Conservation (phyloP, 192 early-diverging fungal species). For the Umbelopsis isabellina region DNA sequence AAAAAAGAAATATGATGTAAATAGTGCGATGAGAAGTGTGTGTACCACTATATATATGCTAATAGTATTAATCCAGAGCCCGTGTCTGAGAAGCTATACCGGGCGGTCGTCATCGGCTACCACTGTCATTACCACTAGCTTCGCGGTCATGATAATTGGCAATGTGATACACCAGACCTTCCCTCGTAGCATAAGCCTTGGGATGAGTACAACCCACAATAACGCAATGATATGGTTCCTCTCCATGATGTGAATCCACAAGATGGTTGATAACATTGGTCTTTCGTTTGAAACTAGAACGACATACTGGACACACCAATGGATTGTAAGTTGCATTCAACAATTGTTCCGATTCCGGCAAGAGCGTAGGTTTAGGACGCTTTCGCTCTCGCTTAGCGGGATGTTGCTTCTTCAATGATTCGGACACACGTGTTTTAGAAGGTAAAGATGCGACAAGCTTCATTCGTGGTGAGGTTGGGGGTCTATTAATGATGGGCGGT, state of each 20-base stretch:
- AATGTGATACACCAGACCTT: conserved; percentile 43
- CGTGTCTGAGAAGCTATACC: too few species aligned
- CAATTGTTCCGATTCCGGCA: conserved; percentile 9
- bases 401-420: background rate
- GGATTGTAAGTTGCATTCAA: conserved; percentile 30
- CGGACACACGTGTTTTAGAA: background rate
- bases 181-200: conserved; percentile 35
- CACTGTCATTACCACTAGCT: conserved; percentile 14
- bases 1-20: conserved; percentile 2
- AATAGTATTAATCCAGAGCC: too few species aligned
- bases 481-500: conserved; percentile 13
- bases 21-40: background rate
- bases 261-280: conserved; percentile 40
- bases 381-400: conserved; percentile 6
- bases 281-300: conserved; percentile 29
- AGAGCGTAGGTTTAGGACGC: conserved; percentile 15
- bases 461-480: background rate
- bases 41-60: too few species aligned
- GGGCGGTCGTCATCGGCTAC: conserved; percentile 1
- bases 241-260: conserved; percentile 24
- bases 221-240: conserved; percentile 38
- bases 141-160: conserved; percentile 31
- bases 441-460: background rate
- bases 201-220: conserved; percentile 32
- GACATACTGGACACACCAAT: conserved; percentile 37